Base-by-base conservation (phyloP, 345 rosid genomes). In the Conringia planisiliqua region DNA sequence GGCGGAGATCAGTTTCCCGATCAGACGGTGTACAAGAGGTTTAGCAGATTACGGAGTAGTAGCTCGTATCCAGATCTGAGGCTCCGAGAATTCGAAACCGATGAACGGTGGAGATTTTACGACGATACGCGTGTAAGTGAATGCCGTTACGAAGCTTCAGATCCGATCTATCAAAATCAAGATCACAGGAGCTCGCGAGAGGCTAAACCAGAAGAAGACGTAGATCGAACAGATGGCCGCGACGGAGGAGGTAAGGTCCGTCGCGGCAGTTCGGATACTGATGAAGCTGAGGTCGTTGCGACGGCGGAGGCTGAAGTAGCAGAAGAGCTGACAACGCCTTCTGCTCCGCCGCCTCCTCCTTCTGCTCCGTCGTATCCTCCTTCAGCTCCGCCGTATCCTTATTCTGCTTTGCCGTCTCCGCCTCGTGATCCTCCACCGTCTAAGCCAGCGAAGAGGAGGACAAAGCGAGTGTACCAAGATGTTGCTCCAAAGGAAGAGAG, bases 51-150 rank as follows among this genome's bases (percentile, higher is more conserved):
- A 72, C 84, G 92, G 51, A 91, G 90, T 68, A 81, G 85, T 81
- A 86, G 82, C 47, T 93, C 98, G 5, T 60, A 93, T 72, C 97
- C 97, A 56, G 97, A 93, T 89, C 97, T 93, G 62, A 80, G 91
- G 26, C 56, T 75, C 16, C 78, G 84, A 83, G 30, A 44, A 18
- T 52, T 18, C 10, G 74, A 75, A 36, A 40, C 18, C 5, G 88
- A 81, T 61, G 83, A 88, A 66, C 86, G 79, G 62, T 83, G 93
- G 94, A 72, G 87, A 61, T 93, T 84, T 62, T 79, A 85, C 63
- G 98, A 93, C 58, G 98, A 93, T 77, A 89, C 91, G 5, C 80
- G 73, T 30, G 75, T 93, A 17, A 68, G 79, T 60, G 51, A 55
- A 55, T 64, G 76, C 64, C 80, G 86, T 16, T 75, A 46, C 26